Evolutionary conservation across 2,329 filamentous ascomycete genomes (phyloP), one percentile per base, ranked within the genome.

Genomic region (Metarhizium album): DNA sequence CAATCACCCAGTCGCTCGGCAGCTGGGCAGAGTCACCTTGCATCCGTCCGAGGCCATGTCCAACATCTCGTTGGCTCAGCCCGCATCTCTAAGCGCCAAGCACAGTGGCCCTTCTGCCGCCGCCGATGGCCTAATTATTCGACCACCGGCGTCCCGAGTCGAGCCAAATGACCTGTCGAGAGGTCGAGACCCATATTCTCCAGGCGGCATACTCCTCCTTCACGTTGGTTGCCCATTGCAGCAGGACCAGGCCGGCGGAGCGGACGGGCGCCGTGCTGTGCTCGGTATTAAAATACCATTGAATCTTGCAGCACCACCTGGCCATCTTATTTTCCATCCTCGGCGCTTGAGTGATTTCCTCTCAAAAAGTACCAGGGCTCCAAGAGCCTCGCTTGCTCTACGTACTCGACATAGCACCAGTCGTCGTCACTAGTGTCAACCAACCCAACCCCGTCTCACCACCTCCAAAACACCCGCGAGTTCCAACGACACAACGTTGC

Each of bases 21-120:
- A n/a, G n/a, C n/a, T n/a, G n/a, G 37, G 48, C 43, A 35, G 23
- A 14, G 42, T 46, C 43, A 50, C 48, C 49, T 40, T 43, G 48
- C 46, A 40, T 38, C 50, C 42, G 16, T 24, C 33, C 37, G 9
- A 23, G 43, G 46, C 27, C 46, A 40, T 40, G 24, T n/a, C 24
- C n/a, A 27, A 9, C 45, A 20, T 42, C 45, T 52, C 40, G 31
- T 52, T 54, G 49, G 52, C 22, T 43, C 53, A 43, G 48, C 47
- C 42, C 48, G 35, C 43, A 40, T 53, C 50, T 57, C 46, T 60
- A 61, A 61, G 59, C 59, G 59, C 59, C 58, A 55, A 52, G 52
- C 51, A 45, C 53, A 55, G 53, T 53, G 42, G 45, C 33, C 47
- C 51, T 23, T 35, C n/a, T 7, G 40, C 47, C 35, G 46, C 46